These are phyloP conservation scores for Scedosporium dehoogii DNA, from an alignment of 2,329 filamentous ascomycete genomes.

Conservation along the genomic window DNA sequence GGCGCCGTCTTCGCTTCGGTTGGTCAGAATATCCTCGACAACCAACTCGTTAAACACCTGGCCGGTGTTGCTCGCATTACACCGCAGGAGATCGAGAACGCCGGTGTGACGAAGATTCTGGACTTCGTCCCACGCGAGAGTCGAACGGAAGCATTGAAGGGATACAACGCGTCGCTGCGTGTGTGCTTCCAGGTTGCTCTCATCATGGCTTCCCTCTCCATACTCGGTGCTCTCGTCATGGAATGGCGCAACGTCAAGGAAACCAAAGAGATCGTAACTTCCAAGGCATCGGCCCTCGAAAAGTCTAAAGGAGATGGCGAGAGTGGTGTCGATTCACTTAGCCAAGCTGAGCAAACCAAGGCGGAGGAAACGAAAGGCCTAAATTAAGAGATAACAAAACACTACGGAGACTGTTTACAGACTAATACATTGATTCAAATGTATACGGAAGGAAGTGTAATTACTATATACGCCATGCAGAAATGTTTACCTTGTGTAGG, in stretches of 20 bases:
- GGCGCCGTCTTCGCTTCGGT: slow-evolving; percentile 35
- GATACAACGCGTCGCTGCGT: slow-evolving; percentile 53
- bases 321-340: too few species aligned
- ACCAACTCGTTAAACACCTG: slow-evolving; percentile 26
- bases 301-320: too few species aligned
- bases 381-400: too few species aligned
- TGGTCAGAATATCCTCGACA: slow-evolving; percentile 34
- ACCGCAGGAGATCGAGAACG: slow-evolving; percentile 29
- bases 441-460: too few species aligned
- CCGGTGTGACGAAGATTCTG: slow-evolving; percentile 49
- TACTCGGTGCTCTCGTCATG: slow-evolving; percentile 44
- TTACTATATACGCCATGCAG: too few species aligned
- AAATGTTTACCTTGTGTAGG: too few species aligned
- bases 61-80: slow-evolving; percentile 29
- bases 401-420: too few species aligned
- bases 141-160: slow-evolving; percentile 40
- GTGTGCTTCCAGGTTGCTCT: slow-evolving; percentile 51
- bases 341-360: too few species aligned
- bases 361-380: too few species aligned
- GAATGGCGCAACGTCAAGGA: slow-evolving; percentile 45
- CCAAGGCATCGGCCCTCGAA: too few species aligned
- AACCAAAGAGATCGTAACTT: not conserved
- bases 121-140: slow-evolving; percentile 37
- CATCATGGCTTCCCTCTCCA: slow-evolving; percentile 39
- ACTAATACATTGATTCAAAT: too few species aligned